Percentiles rank a stretch among this genome's conserved stretches.
Conservation (phyloP, 2,329 filamentous ascomycete genomes). For the Rhynchosporium graminicola region DNA sequence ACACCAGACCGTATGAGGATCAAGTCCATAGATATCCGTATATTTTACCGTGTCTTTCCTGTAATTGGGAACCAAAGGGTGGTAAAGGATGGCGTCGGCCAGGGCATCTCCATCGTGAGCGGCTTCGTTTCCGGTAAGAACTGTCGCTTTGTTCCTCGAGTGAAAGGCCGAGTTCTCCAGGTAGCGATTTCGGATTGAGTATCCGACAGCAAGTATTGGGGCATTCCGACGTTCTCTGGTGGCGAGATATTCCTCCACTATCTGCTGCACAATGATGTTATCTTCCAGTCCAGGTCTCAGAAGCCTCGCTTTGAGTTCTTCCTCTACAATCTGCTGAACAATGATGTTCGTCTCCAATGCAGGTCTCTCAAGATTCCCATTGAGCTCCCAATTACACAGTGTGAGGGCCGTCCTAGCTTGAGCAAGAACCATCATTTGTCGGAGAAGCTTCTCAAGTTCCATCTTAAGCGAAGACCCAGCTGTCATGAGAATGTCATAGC, state of each 20-base stretch:
- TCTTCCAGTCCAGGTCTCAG: neutral
- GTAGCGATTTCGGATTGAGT: constrained; percentile 2
- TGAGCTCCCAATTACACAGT: neutral
- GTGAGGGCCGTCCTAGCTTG: neutral
- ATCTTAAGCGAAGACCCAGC: neutral
- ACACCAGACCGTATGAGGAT: neutral
- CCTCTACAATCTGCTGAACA: neutral
- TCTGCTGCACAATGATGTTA: neutral
- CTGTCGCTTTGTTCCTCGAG: neutral
- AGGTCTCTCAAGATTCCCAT: neutral
- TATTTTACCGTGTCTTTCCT: neutral
- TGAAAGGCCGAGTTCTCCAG: neutral
- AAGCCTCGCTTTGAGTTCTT: neutral
- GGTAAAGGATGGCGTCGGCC: neutral
- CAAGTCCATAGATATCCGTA: neutral
- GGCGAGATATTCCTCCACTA: neutral
- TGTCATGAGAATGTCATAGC: neutral
- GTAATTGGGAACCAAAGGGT: neutral
- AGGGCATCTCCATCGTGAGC: constrained; percentile 1
- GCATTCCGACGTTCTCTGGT: no score
- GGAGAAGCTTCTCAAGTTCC: neutral
- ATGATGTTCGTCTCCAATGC: neutral
- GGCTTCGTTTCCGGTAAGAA: neutral
- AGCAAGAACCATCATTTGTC: neutral
- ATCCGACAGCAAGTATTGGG: neutral